Conservation (phyloP, 768 basidiomycete genomes). For the Phanerochaete sordida region DNA sequence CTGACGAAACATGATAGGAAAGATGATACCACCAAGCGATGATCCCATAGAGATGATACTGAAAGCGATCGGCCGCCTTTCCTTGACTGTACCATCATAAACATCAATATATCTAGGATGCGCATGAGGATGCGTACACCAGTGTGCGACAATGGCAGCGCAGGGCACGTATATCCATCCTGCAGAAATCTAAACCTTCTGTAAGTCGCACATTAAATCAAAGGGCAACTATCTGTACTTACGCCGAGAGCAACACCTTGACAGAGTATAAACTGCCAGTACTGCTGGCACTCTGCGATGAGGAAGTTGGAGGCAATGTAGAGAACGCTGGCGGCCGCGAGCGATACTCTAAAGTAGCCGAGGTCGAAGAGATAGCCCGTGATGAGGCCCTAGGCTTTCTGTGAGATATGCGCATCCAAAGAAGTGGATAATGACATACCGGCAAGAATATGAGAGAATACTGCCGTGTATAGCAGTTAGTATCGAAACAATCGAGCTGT, state of each 20-base stretch:
- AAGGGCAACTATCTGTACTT: neutral
- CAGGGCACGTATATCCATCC: neutral
- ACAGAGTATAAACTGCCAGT: conserved; percentile 1
- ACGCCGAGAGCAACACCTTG: neutral
- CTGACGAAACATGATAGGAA: neutral
- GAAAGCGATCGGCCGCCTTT: neutral
- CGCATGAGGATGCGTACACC: neutral
- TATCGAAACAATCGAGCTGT: neutral
- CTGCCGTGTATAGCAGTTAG: neutral
- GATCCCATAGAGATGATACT: neutral
- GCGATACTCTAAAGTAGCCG: neutral
- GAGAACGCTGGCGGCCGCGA: neutral
- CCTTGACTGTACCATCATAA: neutral
- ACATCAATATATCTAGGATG: no score
- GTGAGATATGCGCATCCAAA: no score
- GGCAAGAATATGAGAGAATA: conserved; percentile 1
- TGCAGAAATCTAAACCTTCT: neutral
- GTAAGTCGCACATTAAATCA: neutral
- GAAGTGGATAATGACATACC: neutral
- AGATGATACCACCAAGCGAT: neutral
- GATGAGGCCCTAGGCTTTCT: neutral
- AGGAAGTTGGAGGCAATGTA: neutral
- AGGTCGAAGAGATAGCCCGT: neutral
- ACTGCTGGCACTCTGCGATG: neutral
- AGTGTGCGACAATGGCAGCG: neutral